These are phyloP conservation scores for Exophiala oligosperma DNA, from an alignment of 2,329 filamentous ascomycete genomes.

Conservation along the genomic window DNA sequence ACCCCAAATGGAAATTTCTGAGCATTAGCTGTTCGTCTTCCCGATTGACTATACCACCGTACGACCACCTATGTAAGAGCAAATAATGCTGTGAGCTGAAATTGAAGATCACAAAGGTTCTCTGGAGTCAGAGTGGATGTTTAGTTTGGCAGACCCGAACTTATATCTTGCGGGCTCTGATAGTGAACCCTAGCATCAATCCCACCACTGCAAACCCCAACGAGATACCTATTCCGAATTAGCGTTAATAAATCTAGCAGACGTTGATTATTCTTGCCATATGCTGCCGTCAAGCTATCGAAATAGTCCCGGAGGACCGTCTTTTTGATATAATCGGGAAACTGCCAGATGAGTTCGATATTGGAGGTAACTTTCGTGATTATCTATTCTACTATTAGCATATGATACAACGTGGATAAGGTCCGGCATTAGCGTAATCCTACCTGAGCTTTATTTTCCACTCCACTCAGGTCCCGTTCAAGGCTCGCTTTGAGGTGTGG, in stretches of 20 bases:
- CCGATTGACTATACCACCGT: too few species aligned
- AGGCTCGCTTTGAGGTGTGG: not conserved
- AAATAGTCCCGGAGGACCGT: conserved; percentile 5
- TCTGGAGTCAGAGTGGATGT: too few species aligned
- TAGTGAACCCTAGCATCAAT: not conserved
- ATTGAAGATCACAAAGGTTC: too few species aligned
- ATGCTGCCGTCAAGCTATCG: conserved; percentile 3
- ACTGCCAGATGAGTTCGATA: not conserved
- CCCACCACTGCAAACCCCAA: not conserved
- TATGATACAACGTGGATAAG: not conserved
- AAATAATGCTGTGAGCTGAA: too few species aligned
- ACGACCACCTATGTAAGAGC: too few species aligned
- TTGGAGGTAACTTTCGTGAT: conserved; percentile 8
- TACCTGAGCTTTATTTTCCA: conserved; percentile 4
- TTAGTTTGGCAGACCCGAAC: too few species aligned
- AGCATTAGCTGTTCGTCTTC: too few species aligned
- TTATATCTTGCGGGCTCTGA: not conserved
- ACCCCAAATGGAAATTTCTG: too few species aligned
- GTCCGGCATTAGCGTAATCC: not conserved
- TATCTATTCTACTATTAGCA: conserved; percentile 4
- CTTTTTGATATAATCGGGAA: not conserved
- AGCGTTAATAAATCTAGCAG: not conserved
- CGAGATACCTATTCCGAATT: not conserved
- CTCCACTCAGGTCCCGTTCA: not conserved
- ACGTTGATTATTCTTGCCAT: not conserved